These are phyloP conservation scores for Parietaria judaica DNA, from an alignment of 306 rosid species.

Conservation along the genomic window DNA sequence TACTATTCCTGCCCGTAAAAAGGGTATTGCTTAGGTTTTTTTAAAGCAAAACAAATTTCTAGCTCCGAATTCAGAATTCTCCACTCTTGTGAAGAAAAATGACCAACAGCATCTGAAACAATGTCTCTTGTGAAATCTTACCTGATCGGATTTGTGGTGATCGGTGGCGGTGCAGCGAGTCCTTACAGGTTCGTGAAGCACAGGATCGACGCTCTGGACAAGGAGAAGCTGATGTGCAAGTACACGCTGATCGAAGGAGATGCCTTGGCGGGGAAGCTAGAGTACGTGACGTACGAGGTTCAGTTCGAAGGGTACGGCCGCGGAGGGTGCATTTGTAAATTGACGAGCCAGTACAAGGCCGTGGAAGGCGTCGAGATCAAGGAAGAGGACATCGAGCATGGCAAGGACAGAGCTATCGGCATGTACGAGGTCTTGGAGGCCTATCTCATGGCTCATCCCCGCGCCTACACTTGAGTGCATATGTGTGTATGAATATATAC, in stretches of 20 bases:
- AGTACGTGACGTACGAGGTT: constrained; percentile 31
- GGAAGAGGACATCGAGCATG: constrained; percentile 32
- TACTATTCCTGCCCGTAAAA: too few relatives aligned
- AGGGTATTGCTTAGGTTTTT: too few relatives aligned
- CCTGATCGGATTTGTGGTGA: too few relatives aligned
- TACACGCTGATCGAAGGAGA: constrained; percentile 36
- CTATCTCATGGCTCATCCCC: constrained; percentile 38
- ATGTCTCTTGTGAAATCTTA: too few relatives aligned
- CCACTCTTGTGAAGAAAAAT: too few relatives aligned
- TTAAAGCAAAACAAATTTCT: too few relatives aligned
- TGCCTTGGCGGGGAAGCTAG: constrained; percentile 30
- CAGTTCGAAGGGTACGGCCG: constrained; percentile 32
- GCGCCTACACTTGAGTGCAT: constrained; percentile 21
- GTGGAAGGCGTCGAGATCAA: constrained; percentile 25
- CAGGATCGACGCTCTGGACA: constrained; percentile 34
- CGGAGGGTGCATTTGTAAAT: constrained; percentile 35
- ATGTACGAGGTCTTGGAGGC: constrained; percentile 41
- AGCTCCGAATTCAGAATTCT: too few relatives aligned
- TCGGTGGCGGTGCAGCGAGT: constrained; percentile 24
- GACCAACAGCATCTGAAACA: too few relatives aligned
- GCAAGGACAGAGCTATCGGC: constrained; percentile 35
- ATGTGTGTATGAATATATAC: too few relatives aligned
- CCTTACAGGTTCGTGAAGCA: constrained; percentile 29
- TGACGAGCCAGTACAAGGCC: constrained; percentile 31
- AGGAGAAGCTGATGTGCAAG: constrained; percentile 24